A percentile compares a stretch with the other conserved stretches of the same genome.
Evolutionary conservation across 2,329 filamentous ascomycete species (phyloP).

Genomic region (Penicillium capsulatum): DNA sequence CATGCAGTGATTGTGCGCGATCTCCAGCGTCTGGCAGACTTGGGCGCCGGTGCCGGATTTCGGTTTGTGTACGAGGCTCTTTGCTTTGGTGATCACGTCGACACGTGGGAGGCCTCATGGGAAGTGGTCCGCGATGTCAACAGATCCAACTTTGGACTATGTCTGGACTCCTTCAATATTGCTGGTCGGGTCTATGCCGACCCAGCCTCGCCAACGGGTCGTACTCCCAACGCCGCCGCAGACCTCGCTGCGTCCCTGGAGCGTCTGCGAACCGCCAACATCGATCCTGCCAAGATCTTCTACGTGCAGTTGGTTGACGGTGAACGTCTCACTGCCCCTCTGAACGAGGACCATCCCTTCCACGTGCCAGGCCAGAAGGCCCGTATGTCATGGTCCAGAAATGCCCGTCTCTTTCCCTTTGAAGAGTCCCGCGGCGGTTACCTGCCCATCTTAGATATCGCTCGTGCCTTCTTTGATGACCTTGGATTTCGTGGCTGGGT

Average conservation of each 20-base stretch:
- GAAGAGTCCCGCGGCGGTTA: conserved; percentile 59
- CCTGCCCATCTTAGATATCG: conserved; percentile 60
- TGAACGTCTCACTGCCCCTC: conserved; percentile 56
- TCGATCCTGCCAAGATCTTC: conserved; percentile 62
- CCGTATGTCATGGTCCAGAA: conserved; percentile 73
- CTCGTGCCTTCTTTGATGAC: conserved; percentile 31
- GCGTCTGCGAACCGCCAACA: conserved; percentile 51
- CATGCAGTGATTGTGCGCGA: conserved; percentile 21
- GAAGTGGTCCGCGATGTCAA: conserved; percentile 62
- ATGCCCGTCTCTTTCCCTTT: conserved; percentile 66
- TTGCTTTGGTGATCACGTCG: conserved; percentile 64
- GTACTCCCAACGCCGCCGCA: conserved; percentile 51
- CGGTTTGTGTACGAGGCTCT: conserved; percentile 65
- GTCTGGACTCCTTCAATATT: conserved; percentile 75
- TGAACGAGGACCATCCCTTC: conserved; percentile 45
- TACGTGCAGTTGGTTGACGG: conserved; percentile 73
- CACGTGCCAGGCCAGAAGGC: conserved; percentile 55
- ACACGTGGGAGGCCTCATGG: conserved; percentile 71
- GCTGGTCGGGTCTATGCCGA: conserved; percentile 69
- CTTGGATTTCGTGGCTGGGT: conserved; percentile 25
- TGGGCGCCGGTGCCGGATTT: conserved; percentile 49
- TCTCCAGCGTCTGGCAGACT: conserved; percentile 56
- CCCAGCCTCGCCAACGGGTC: conserved; percentile 52
- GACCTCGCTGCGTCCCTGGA: conserved; percentile 53
- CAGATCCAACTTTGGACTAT: conserved; percentile 71